Evolutionary conservation across 2,329 filamentous ascomycete genomes (phyloP), one percentile per base, ranked within the genome.

Genomic region (Gnomoniopsis sp.): DNA sequence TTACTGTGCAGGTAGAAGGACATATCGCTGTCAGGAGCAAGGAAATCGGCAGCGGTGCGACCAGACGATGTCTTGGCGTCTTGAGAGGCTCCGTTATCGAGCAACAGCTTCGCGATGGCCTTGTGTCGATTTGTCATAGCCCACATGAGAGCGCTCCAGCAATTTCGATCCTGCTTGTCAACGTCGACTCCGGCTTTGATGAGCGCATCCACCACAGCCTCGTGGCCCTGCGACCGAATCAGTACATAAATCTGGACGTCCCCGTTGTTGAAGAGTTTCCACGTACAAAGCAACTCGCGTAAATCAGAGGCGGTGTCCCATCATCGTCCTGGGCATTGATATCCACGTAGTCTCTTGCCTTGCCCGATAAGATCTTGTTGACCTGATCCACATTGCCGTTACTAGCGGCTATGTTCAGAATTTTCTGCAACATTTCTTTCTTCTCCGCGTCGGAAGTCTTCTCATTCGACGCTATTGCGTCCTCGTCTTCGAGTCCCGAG

Each of bases 141-240:
- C 95, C 95, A 99, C 93, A 99, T 99, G 62, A 99, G 80, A 15
- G 95, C 90, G 68, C 91, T 98, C 95, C 95, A 99, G 70, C 96
- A 89, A 70, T 98, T 98, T 63, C 88, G 90, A 71, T 99, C 95
- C 74, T 98, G 93, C 67, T 88, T 88, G 75, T 99, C 92, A 54
- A 98, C 92, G 67, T 91, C 85, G 43, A 89, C 93, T 23, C 93
- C 93, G 11, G 91, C 91, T 60, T 91, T 85, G 54, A 99, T 85
- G 53, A 99, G 82, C 41, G 88, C 86, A 60, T 88, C 83, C 23
- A 98, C 95, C 3, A 96, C 93, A 49, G 88, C 84, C 73, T 96
- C 90, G 71, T 99, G 95, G 43, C 95, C 90, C 88, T 91, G 53
- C 3, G 23, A 55, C 46, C 57, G 54, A 43, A 55, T 67, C 53